Percentiles rank a stretch among this genome's conserved stretches.
Conservation (phyloP, 495 filamentous ascomycete species). For the Lineolata rhizophorae region DNA sequence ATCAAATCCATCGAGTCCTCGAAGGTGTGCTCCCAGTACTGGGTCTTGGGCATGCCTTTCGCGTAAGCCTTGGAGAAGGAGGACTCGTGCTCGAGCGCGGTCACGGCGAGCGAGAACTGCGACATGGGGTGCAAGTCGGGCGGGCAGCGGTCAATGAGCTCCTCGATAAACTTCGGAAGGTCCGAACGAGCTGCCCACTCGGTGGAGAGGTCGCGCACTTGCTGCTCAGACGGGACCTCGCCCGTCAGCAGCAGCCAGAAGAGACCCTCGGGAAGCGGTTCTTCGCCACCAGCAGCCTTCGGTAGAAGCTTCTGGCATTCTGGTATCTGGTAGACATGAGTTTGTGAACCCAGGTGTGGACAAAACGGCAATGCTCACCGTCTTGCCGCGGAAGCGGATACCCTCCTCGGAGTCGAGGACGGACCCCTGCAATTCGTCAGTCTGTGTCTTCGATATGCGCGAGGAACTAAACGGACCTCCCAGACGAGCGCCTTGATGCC, state of each 20-base stretch:
- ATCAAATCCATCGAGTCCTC: conserved; percentile 99
- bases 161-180: conserved; percentile 90
- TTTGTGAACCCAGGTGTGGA: conserved; percentile 2
- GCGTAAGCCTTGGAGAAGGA: conserved; percentile 94
- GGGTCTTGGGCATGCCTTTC: conserved; percentile 94
- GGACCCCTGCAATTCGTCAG: conserved; percentile 39
- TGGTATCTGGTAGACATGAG: conserved; percentile 41
- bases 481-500: conserved; percentile 96
- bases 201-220: conserved; percentile 89
- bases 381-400: conserved; percentile 96
- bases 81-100: conserved; percentile 93
- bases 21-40: conserved; percentile 98
- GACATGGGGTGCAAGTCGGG: conserved; percentile 98
- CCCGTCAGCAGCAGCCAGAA: conserved; percentile 99
- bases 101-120: conserved; percentile 95
- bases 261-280: conserved; percentile 94
- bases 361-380: conserved; percentile 29
- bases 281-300: conserved; percentile 83
- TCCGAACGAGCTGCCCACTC: conserved; percentile 97
- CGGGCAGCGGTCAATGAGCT: conserved; percentile 98
- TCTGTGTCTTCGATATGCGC: conserved; percentile 1
- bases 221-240: conserved; percentile 89
- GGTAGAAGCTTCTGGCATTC: conserved; percentile 95
- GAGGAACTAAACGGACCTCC: conserved; percentile 36
- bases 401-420: conserved; percentile 96